phyloP scores from a whole-genome alignment of 108 stramenopile genomes.

The Cyclotella atomus region DNA sequence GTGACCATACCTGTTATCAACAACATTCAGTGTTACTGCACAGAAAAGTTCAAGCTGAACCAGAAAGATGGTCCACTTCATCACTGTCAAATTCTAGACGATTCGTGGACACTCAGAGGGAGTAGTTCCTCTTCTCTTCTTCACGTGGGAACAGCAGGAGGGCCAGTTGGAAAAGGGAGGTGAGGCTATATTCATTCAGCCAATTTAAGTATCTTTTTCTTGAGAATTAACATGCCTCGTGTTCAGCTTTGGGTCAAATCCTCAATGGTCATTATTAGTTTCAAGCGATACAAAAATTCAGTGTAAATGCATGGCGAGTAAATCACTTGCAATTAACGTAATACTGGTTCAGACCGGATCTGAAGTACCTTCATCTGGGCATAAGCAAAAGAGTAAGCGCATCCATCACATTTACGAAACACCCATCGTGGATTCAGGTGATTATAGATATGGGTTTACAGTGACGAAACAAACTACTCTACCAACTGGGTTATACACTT shows the following conservation, averaged over 20 bases:
- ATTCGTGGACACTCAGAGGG: slow-evolving; percentile 30
- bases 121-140: slow-evolving; percentile 1
- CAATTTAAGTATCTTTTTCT: no score
- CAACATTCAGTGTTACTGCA: slow-evolving; percentile 64
- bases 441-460: slow-evolving; percentile 70
- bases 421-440: slow-evolving; percentile 63
- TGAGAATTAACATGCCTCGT: no score
- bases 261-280: slow-evolving; percentile 57
- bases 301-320: slow-evolving; percentile 54
- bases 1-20: no score
- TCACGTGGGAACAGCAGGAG: slow-evolving; percentile 54
- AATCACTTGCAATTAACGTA: slow-evolving; percentile 61
- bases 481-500: slow-evolving; percentile 57
- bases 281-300: slow-evolving; percentile 45
- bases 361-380: background rate
- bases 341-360: slow-evolving; percentile 43
- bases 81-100: slow-evolving; percentile 10
- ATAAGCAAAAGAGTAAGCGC: slow-evolving; percentile 25
- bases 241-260: slow-evolving; percentile 65
- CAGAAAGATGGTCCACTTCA: slow-evolving; percentile 51
- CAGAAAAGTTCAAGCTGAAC: slow-evolving; percentile 61
- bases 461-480: slow-evolving; percentile 49
- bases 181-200: no score
- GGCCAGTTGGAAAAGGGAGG: slow-evolving; percentile 51
- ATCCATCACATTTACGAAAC: slow-evolving; percentile 38